phyloP scores from a whole-genome alignment of 495 filamentous ascomycete genomes.

The Hypoxylon crocopeplum region DNA sequence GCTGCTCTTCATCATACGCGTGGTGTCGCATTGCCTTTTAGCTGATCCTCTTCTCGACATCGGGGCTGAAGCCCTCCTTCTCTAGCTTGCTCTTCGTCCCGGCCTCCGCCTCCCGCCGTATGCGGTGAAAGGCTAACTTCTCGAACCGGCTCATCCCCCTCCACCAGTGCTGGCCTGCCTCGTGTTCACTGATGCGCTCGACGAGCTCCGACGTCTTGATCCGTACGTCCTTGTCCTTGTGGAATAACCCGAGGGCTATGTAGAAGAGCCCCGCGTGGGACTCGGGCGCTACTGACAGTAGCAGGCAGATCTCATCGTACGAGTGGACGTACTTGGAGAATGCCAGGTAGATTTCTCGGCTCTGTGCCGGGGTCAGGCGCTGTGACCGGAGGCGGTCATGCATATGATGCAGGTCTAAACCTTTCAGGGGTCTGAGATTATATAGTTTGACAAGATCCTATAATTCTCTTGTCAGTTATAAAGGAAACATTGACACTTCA shows the following conservation, averaged over 20 bases:
- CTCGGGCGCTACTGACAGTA: conserved; percentile 86
- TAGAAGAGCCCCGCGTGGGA: conserved; percentile 91
- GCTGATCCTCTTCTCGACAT: conserved; percentile 41
- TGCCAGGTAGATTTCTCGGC: conserved; percentile 80
- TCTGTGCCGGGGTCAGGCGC: conserved; percentile 72
- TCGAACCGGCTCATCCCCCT: conserved; percentile 82
- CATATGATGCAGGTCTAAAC: conserved; percentile 86
- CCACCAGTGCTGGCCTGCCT: conserved; percentile 95
- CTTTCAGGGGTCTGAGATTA: conserved; percentile 75
- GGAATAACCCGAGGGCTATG: conserved; percentile 89
- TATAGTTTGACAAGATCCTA: conserved; percentile 70
- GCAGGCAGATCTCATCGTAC: conserved; percentile 87
- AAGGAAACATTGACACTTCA: neutral
- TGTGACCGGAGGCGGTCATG: conserved; percentile 86
- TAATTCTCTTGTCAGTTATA: conserved; percentile 19
- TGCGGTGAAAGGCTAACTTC: conserved; percentile 77
- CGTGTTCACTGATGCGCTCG: conserved; percentile 81
- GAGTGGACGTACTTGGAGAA: conserved; percentile 76
- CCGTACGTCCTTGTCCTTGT: conserved; percentile 80
- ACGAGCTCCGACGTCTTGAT: conserved; percentile 79
- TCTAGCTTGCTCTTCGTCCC: conserved; percentile 44
- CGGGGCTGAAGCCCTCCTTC: conserved; percentile 35
- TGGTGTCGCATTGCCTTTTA: conserved; percentile 8
- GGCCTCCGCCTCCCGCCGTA: conserved; percentile 68
- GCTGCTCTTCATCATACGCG: conserved; percentile 1